Evolutionary conservation across 2,329 filamentous ascomycete species (phyloP), one percentile per base, ranked within the genome.

Genomic region (Sphaceloma murrayae): DNA sequence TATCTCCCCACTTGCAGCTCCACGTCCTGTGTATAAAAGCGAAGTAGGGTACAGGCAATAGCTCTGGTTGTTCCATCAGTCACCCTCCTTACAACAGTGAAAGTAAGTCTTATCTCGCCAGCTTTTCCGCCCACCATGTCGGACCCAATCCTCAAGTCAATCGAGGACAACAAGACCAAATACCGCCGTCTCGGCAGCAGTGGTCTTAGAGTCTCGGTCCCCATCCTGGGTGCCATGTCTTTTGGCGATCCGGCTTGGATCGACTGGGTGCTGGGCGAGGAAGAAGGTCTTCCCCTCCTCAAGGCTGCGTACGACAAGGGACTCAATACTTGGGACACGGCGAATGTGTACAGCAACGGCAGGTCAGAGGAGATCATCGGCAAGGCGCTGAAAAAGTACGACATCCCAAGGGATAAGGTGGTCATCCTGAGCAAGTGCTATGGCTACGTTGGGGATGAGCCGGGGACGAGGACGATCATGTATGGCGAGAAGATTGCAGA

Each of bases 311-410:
- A 61, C 49, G 63, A 66, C 47, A 54, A 56, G n/a, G 63, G 65
- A 1, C 52, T 66, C 13, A 66, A 62, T 7, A 65, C 63, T 5
- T 73, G 67, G 68, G 69, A 73, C 52, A 67, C 52, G 3, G 63
- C 64, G 56, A 58, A 74, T 48, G 57, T 69, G 2, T 78, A 78
- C 58, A 74, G 69, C 43, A 76, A 75, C 48, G 74, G 75, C 19
- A 61, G 58, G 1, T 72, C 68, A 2, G 74, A 78, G 54, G 59
- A 63, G 36, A 69, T 77, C 34, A 66, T 77, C 36, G 74, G 68
- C 47, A 75, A 75, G 52, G 75, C 75, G 0, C 71, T 80, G 55
- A 73, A 76, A 55, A 69, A 77, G 49, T 77, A 72, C 59, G 61
- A 68, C 27, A 69, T 78, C 33, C 72, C 72, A 0, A 68, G 76